phyloP scores from a whole-genome alignment of 2,329 filamentous ascomycete genomes.

The Trichoderma aggressivum region DNA sequence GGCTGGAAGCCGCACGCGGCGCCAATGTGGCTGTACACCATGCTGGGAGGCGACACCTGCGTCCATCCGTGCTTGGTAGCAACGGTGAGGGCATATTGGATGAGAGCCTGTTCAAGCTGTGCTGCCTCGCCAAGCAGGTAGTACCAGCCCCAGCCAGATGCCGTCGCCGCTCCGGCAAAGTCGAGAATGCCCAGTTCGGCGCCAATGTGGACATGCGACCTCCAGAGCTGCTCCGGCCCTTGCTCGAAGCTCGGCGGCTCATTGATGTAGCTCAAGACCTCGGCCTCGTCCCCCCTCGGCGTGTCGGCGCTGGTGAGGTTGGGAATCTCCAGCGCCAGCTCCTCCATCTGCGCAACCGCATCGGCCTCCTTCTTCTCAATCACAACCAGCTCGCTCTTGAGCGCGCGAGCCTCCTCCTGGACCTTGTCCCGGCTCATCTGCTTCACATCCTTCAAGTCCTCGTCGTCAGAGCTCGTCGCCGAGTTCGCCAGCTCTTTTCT shows the following conservation, averaged over 20 bases:
- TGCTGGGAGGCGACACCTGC: conserved; percentile 76
- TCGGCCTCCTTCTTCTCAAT: conserved; percentile 62
- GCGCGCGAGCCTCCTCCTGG: conserved; percentile 58
- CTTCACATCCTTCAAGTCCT: conserved; percentile 36
- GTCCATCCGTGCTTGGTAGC: conserved; percentile 74
- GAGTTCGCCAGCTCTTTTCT: conserved; percentile 53
- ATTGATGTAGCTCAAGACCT: conserved; percentile 75
- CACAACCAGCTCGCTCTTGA: conserved; percentile 60
- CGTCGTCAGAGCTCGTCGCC: conserved; percentile 43
- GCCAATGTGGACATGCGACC: conserved; percentile 84
- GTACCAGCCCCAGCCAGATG: conserved; percentile 97
- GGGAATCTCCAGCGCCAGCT: conserved; percentile 73
- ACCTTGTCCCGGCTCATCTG: conserved; percentile 48
- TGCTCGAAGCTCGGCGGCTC: conserved; percentile 50
- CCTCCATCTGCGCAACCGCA: conserved; percentile 63
- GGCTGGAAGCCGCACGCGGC: conserved; percentile 92
- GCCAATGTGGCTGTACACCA: conserved; percentile 90
- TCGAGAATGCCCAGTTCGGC: conserved; percentile 84
- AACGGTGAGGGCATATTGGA: conserved; percentile 77
- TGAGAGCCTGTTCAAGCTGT: conserved; percentile 87
- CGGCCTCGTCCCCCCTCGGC: conserved; percentile 64
- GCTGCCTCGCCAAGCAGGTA: conserved; percentile 90
- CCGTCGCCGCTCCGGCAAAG: conserved; percentile 75
- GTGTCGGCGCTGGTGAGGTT: conserved; percentile 79
- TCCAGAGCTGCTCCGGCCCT: conserved; percentile 45